These are phyloP conservation scores for Tricholoma bakamatsutake DNA, from an alignment of 768 basidiomycete genomes.

Conservation along the genomic window DNA sequence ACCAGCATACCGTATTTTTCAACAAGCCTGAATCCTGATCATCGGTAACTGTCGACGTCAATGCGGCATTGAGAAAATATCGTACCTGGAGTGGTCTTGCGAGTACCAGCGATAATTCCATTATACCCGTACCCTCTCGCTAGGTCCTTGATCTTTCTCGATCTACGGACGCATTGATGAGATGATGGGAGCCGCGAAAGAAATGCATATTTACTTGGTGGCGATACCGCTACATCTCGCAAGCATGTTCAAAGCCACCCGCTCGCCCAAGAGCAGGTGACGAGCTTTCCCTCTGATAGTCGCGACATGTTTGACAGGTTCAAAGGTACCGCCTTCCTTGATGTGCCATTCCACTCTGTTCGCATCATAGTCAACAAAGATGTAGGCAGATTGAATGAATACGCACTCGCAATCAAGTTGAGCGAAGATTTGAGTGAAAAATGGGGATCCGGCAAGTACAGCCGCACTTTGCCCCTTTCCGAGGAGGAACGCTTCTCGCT, in stretches of 20 bases:
- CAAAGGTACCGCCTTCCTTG: constrained; percentile 75
- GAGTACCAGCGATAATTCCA: constrained; percentile 89
- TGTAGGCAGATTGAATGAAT: neutral
- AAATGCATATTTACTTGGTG: constrained; percentile 58
- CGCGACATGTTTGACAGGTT: constrained; percentile 81
- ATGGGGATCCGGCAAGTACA: constrained; percentile 91
- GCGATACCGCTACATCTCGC: constrained; percentile 97
- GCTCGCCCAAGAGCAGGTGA: constrained; percentile 84
- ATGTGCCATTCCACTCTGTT: constrained; percentile 91
- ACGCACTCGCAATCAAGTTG: constrained; percentile 89
- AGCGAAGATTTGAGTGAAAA: constrained; percentile 88
- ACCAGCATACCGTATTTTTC: constrained; percentile 99
- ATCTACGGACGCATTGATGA: constrained; percentile 41
- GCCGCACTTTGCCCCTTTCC: constrained; percentile 79
- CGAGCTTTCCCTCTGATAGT: constrained; percentile 88
- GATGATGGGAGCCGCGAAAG: neutral
- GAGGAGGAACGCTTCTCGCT: constrained; percentile 80
- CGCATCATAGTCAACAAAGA: neutral
- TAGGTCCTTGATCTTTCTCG: constrained; percentile 73
- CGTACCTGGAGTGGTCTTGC: constrained; percentile 91
- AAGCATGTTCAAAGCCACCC: constrained; percentile 88
- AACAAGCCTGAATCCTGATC: constrained; percentile 82
- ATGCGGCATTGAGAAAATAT: neutral
- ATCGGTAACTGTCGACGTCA: neutral
- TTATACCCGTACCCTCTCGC: constrained; percentile 75